Percentiles rank a stretch among this genome's conserved stretches.
Evolutionary conservation across 164 flowering plant genomes (phyloP).

Genomic region (Umbellularia californica): DNA sequence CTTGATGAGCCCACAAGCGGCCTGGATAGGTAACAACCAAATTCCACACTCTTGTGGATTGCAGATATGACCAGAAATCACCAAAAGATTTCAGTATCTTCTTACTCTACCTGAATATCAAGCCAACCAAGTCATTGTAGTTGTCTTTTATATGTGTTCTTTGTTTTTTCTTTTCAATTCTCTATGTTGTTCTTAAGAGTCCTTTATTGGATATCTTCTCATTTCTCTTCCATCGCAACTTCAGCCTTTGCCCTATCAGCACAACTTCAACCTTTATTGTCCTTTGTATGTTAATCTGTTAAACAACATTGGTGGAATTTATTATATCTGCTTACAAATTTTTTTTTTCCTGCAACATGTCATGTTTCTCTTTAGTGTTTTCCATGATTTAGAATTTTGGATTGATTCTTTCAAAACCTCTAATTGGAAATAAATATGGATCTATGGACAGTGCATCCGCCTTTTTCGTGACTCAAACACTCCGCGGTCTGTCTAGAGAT

Average conservation of each 20-base stretch:
- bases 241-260: background rate
- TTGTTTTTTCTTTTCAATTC: background rate
- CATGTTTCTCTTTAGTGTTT: background rate
- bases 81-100: background rate
- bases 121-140: background rate
- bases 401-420: background rate
- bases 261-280: no score
- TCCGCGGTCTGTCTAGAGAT: slow-evolving; percentile 72
- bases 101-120: background rate
- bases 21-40: slow-evolving; percentile 63
- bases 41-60: background rate
- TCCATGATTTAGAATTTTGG: background rate
- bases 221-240: background rate
- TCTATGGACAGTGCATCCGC: slow-evolving; percentile 74
- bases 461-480: slow-evolving; percentile 87
- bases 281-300: background rate
- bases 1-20: slow-evolving; percentile 98
- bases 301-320: background rate
- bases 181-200: background rate
- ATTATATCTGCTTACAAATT: background rate
- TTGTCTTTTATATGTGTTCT: background rate
- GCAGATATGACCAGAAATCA: background rate
- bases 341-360: background rate
- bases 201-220: background rate
- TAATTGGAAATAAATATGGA: background rate